These are phyloP conservation scores for Suillus ampliporus DNA, from an alignment of 768 basidiomycete genomes.

Conservation along the genomic window DNA sequence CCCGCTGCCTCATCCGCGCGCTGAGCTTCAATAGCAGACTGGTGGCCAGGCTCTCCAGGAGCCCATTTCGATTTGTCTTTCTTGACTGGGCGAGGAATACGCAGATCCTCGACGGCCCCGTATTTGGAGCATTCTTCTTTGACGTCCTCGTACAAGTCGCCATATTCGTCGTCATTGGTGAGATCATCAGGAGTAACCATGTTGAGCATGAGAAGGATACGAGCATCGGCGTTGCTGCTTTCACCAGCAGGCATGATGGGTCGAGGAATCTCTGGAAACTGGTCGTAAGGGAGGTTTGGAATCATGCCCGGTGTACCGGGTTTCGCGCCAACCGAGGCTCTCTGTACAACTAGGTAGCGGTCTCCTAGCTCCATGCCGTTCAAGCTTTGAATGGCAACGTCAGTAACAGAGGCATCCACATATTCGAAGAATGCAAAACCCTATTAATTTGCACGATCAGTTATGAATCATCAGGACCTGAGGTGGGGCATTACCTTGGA, in stretches of 20 bases:
- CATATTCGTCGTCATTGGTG: conserved; percentile 87
- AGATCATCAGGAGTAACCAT: conserved; percentile 98
- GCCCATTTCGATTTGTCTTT: conserved; percentile 84
- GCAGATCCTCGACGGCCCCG: conserved; percentile 82
- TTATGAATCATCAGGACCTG: neutral
- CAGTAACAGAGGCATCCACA: conserved; percentile 85
- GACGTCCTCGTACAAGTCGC: conserved; percentile 93
- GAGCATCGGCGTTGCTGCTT: conserved; percentile 60
- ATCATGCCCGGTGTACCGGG: conserved; percentile 66
- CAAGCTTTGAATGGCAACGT: conserved; percentile 93
- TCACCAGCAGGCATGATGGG: conserved; percentile 90
- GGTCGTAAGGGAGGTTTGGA: conserved; percentile 73
- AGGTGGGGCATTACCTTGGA: conserved; percentile 69
- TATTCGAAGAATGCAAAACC: conserved; percentile 99
- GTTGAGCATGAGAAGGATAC: conserved; percentile 96
- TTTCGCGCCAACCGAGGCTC: conserved; percentile 93
- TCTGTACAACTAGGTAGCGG: conserved; percentile 92
- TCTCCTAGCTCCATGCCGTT: conserved; percentile 99
- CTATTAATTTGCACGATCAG: conserved; percentile 46
- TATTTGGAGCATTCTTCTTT: conserved; percentile 87
- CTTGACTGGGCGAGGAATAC: conserved; percentile 88
- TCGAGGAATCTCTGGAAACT: conserved; percentile 82
- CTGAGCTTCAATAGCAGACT: conserved; percentile 67
- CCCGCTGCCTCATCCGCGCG: conserved; percentile 88
- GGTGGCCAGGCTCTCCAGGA: conserved; percentile 61